These are phyloP conservation scores for Botryosphaeria dothidea DNA, from an alignment of 2,329 filamentous ascomycete genomes.

Conservation along the genomic window DNA sequence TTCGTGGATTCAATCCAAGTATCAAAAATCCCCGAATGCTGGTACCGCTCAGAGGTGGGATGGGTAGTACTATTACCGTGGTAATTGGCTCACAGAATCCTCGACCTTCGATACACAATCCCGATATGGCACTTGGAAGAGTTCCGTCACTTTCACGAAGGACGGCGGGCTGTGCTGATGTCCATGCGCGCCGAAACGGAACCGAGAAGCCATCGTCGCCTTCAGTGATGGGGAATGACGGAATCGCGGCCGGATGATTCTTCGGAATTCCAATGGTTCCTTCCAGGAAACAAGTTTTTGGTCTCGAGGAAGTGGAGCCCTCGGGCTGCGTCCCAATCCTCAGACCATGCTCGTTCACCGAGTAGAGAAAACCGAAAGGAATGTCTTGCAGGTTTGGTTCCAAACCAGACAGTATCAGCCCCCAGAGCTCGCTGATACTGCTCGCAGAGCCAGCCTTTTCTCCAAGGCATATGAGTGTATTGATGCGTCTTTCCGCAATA, in stretches of 20 bases:
- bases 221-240: slow-evolving; percentile 11
- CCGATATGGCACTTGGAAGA: neutral
- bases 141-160: neutral
- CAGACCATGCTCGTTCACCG: neutral
- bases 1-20: slow-evolving; percentile 10
- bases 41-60: slow-evolving; percentile 17
- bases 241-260: neutral
- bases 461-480: slow-evolving; percentile 8
- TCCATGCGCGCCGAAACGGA: slow-evolving; percentile 17
- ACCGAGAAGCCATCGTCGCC: neutral
- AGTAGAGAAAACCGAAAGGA: slow-evolving; percentile 14
- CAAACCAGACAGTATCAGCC: neutral
- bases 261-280: slow-evolving; percentile 2
- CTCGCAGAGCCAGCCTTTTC: slow-evolving; percentile 12
- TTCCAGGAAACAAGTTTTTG: slow-evolving; percentile 16
- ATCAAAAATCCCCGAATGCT: slow-evolving; percentile 14
- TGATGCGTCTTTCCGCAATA: slow-evolving; percentile 13
- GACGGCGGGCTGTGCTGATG: slow-evolving; percentile 11
- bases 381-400: slow-evolving; percentile 18
- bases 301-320: neutral
- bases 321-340: neutral
- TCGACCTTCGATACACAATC: neutral
- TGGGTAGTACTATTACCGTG: slow-evolving; percentile 2
- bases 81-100: slow-evolving; percentile 11
- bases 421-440: slow-evolving; percentile 9